These are phyloP conservation scores for Oidiodendron maius DNA, from an alignment of 495 filamentous ascomycete genomes.

Conservation along the genomic window DNA sequence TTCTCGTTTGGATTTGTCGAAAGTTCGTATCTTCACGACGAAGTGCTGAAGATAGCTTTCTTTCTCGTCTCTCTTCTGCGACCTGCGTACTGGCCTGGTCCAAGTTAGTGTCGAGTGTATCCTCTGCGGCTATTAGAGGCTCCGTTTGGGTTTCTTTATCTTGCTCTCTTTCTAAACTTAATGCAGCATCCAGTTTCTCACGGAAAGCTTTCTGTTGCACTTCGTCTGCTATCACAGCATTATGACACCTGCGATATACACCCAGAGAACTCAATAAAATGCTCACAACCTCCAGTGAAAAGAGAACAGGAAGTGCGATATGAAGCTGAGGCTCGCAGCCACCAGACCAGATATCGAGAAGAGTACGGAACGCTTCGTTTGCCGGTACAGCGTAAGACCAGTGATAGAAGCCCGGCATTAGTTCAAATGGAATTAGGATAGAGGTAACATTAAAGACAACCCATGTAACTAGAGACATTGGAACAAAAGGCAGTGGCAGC, in stretches of 20 bases:
- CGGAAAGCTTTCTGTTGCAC: slow-evolving; percentile 20
- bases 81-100: too few species aligned
- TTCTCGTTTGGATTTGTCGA: too few species aligned
- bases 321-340: slow-evolving; percentile 40
- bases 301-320: slow-evolving; percentile 38
- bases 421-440: slow-evolving; percentile 40
- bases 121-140: too few species aligned
- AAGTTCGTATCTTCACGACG: too few species aligned
- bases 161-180: slow-evolving; percentile 18
- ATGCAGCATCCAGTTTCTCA: slow-evolving; percentile 24
- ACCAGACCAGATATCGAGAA: slow-evolving; percentile 42
- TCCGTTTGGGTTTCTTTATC: slow-evolving; percentile 16
- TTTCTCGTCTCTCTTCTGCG: too few species aligned
- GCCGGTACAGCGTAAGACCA: slow-evolving; percentile 42
- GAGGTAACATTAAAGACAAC: slow-evolving; percentile 40
- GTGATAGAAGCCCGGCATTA: slow-evolving; percentile 40
- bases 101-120: too few species aligned
- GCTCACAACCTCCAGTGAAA: slow-evolving; percentile 32
- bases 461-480: slow-evolving; percentile 44
- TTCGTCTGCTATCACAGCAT: slow-evolving; percentile 31
- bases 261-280: slow-evolving; percentile 28
- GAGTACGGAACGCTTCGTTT: slow-evolving; percentile 35
- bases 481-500: slow-evolving; percentile 34
- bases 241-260: slow-evolving; percentile 33
- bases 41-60: too few species aligned